Evolutionary conservation across 208 protist species (phyloP), one percentile per base, ranked within the genome.

Genomic region (Acanthamoeba royreba): DNA sequence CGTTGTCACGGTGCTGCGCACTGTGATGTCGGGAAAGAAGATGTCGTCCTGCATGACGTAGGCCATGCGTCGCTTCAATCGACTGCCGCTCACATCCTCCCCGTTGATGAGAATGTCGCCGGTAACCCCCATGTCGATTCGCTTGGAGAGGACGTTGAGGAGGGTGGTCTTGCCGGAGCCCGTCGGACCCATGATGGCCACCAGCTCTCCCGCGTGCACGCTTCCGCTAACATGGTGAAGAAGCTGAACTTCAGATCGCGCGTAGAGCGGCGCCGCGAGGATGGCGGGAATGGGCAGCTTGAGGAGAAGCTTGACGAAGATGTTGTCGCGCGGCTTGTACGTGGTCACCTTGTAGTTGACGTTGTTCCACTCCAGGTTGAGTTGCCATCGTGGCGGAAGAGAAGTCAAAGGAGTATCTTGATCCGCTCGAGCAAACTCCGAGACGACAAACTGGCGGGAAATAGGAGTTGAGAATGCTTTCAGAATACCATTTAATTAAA

Each of bases 1-100:
- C 45, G 63, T 93, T 25, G 33, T 94, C 7, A 95, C 83, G 8
- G 79, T 83, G 42, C 94, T 53, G n/a, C 46, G 7, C n/a, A 95
- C 94, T 22, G 94, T 95, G 5, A 95, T 47, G 42, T 83, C 35
- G 17, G 43, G 11, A 33, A 93, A 93, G 72, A 94, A 33, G 38
- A 92, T 4, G 55, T 95, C 94, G 77, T 95, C 92, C 89, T 95
- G 94, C 86, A 92, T 43, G 42, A 93, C 79, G 66, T 94, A 77
- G 43, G 58, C 85, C 38, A 38, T 83, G n/a, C n/a, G 31, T 46
- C 53, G 66, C 11, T 74, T 88, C 17, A 35, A 47, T 22, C 88
- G 47, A 49, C n/a, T 1, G 33, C 86, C 52, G 25, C 63, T 63
- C 43, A 35, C 77, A 43, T 94, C 45, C 13, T 47, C 42, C 19